These are phyloP conservation scores for Plectosphaerella cucumerina DNA, from an alignment of 2,329 filamentous ascomycete species.

Conservation along the genomic window DNA sequence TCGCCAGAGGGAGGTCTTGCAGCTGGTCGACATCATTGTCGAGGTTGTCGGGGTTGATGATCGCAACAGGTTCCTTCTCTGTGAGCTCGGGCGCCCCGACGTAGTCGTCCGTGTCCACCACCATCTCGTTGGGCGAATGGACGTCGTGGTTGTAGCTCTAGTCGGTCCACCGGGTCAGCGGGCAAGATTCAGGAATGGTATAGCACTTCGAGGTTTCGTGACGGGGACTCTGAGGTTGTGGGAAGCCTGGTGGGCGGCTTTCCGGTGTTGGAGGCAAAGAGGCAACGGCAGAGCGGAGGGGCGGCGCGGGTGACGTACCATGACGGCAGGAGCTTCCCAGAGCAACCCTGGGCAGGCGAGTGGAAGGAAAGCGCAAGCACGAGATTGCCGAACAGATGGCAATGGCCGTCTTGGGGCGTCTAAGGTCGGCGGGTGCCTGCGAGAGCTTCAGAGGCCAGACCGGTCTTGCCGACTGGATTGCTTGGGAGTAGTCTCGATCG, in stretches of 20 bases:
- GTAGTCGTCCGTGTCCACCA: slow-evolving; percentile 52
- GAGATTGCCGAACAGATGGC: too few relatives aligned
- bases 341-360: too few relatives aligned
- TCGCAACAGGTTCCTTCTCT: slow-evolving; percentile 49
- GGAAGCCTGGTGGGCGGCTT: too few relatives aligned
- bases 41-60: slow-evolving; percentile 50
- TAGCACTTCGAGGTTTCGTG: neutral
- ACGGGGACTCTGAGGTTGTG: neutral
- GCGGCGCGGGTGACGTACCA: neutral
- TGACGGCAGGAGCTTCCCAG: neutral
- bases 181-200: neutral
- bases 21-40: slow-evolving; percentile 43
- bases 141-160: slow-evolving; percentile 48
- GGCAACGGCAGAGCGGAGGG: neutral
- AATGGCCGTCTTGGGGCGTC: too few relatives aligned
- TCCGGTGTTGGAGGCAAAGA: neutral
- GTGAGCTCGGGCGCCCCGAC: slow-evolving; percentile 42
- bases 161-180: slow-evolving; percentile 16
- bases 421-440: too few relatives aligned
- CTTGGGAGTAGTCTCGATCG: too few relatives aligned
- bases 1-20: slow-evolving; percentile 45
- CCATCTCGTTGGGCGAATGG: slow-evolving; percentile 53
- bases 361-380: too few relatives aligned
- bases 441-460: too few relatives aligned
- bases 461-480: too few relatives aligned